These are phyloP conservation scores for Coemansia sp. DNA, from an alignment of 192 early-diverging fungal species.

Conservation along the genomic window DNA sequence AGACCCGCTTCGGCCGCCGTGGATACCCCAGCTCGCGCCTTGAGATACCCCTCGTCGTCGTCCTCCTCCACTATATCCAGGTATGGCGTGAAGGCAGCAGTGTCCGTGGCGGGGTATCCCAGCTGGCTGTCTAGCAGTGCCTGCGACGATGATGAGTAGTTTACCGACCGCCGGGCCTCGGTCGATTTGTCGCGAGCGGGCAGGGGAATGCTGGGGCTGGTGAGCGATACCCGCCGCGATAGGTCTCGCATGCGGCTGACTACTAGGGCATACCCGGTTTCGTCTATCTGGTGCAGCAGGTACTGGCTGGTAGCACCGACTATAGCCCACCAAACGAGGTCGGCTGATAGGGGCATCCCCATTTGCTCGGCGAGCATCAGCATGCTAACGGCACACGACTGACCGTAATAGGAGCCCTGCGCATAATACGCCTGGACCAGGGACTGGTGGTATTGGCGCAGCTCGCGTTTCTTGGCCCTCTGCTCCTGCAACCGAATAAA, in stretches of 20 bases:
- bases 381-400: constrained; percentile 67
- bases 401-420: constrained; percentile 74
- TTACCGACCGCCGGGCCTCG: not conserved
- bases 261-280: constrained; percentile 62
- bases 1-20: constrained; percentile 28
- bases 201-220: not conserved
- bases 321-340: constrained; percentile 85
- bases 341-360: constrained; percentile 60
- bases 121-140: constrained; percentile 32
- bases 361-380: constrained; percentile 76
- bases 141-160: constrained; percentile 12
- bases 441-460: constrained; percentile 36
- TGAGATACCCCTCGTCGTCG: constrained; percentile 33
- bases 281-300: constrained; percentile 68
- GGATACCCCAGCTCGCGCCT: constrained; percentile 14
- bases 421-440: constrained; percentile 77
- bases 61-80: constrained; percentile 23
- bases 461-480: constrained; percentile 27
- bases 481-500: constrained; percentile 48
- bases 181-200: not conserved
- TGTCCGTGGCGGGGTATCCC: not conserved
- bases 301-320: constrained; percentile 79
- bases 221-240: constrained; percentile 59
- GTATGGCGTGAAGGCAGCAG: constrained; percentile 23
- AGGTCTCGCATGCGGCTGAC: constrained; percentile 68